These are phyloP conservation scores for Suillus cothurnatus DNA, from an alignment of 768 basidiomycete species.

Conservation along the genomic window DNA sequence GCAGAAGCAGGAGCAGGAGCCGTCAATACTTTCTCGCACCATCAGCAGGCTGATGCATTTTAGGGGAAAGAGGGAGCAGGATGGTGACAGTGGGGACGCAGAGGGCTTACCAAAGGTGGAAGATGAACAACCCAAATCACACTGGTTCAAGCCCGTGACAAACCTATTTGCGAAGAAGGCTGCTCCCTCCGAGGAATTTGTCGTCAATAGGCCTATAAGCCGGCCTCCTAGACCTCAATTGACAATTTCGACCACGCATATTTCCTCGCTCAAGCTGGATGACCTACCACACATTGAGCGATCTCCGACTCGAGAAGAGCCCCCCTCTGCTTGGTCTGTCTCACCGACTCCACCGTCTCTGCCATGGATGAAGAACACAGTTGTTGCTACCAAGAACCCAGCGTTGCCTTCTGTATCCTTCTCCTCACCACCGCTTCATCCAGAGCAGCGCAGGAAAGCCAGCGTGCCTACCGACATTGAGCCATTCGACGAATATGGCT, in stretches of 20 bases:
- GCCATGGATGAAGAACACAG: slow-evolving; percentile 26
- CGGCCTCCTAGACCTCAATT: slow-evolving; percentile 35
- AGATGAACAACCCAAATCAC: slow-evolving; percentile 25
- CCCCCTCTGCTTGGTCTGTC: slow-evolving; percentile 33
- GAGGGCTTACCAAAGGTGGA: slow-evolving; percentile 12
- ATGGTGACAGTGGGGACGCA: slow-evolving; percentile 36
- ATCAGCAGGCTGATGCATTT: slow-evolving; percentile 42
- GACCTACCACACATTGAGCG: slow-evolving; percentile 34
- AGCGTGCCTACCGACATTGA: slow-evolving; percentile 41
- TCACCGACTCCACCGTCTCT: slow-evolving; percentile 31
- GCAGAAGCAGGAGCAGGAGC: slow-evolving; percentile 14
- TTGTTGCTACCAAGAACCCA: slow-evolving; percentile 23
- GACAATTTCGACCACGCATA: slow-evolving; percentile 46
- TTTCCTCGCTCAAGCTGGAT: slow-evolving; percentile 30
- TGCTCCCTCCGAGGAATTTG: slow-evolving; percentile 18
- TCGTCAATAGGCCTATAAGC: slow-evolving; percentile 19
- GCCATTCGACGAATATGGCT: slow-evolving; percentile 27
- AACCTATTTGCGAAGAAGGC: slow-evolving; percentile 31
- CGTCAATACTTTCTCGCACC: slow-evolving; percentile 26
- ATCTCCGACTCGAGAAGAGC: slow-evolving; percentile 25
- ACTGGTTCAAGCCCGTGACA: slow-evolving; percentile 42
- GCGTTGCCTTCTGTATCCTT: slow-evolving; percentile 40
- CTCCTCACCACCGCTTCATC: slow-evolving; percentile 35
- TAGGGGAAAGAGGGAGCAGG: slow-evolving; percentile 43
- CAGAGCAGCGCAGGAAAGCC: slow-evolving; percentile 33